Evolutionary conservation across 306 rosid genomes (phyloP).

Genomic region (Vicia faba): DNA sequence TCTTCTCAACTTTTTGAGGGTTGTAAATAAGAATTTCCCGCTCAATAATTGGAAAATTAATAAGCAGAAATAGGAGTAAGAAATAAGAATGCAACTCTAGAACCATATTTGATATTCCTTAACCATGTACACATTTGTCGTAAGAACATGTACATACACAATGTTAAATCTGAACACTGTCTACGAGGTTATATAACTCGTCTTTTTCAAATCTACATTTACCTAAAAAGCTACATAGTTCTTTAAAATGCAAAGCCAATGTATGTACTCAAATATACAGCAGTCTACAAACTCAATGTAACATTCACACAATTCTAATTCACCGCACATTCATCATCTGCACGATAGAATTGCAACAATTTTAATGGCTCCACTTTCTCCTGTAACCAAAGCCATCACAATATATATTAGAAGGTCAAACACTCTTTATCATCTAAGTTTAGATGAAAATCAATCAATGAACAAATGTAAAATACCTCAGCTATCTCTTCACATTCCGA

Average conservation of each 20-base stretch:
- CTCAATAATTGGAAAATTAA: conserved; percentile 1
- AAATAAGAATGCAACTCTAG: background rate
- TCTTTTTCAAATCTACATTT: conserved; percentile 24
- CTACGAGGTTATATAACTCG: conserved; percentile 39
- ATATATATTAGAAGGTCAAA: conserved; percentile 15
- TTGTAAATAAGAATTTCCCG: too few species aligned
- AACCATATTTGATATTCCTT: conserved; percentile 28
- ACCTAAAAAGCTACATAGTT: conserved; percentile 30
- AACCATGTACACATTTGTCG: conserved; percentile 36
- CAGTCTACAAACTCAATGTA: conserved; percentile 1
- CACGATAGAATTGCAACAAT: conserved; percentile 75
- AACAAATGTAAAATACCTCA: conserved; percentile 53
- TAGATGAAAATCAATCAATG: conserved; percentile 8
- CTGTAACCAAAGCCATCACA: conserved; percentile 47
- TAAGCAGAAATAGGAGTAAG: background rate
- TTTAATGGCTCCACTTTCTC: conserved; percentile 73
- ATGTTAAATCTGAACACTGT: conserved; percentile 31
- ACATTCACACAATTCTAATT: conserved; percentile 20
- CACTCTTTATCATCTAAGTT: background rate
- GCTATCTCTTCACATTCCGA: conserved; percentile 44
- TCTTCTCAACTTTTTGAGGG: too few species aligned
- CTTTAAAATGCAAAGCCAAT: conserved; percentile 12
- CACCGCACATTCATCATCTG: conserved; percentile 39
- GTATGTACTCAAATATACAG: conserved; percentile 26
- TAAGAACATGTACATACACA: conserved; percentile 44